phyloP scores from a whole-genome alignment of 177 flowering plant genomes.

The Vitis hybrid region DNA sequence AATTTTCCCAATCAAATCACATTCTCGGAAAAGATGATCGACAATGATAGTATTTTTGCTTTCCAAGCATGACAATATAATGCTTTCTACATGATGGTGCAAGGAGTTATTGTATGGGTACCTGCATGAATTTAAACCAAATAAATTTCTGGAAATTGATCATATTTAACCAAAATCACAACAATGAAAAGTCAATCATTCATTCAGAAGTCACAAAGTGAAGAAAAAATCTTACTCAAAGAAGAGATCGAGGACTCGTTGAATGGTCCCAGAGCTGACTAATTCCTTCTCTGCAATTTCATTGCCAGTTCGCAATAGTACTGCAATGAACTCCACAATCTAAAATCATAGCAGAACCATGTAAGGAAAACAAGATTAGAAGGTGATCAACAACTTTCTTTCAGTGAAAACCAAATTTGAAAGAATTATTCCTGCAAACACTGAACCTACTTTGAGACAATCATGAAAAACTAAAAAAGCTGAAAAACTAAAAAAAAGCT shows the following conservation, averaged over 20 bases:
- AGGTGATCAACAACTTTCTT: neutral
- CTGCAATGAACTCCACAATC: conserved; percentile 93
- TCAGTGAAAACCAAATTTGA: neutral
- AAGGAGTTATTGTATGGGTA: conserved; percentile 85
- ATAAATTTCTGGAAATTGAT: neutral
- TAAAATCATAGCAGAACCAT: conserved; percentile 24
- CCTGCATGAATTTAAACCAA: conserved; percentile 42
- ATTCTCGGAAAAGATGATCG: conserved; percentile 73
- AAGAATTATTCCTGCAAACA: neutral
- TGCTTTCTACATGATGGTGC: conserved; percentile 94
- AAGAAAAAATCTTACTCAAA: conserved; percentile 66
- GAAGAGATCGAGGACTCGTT: conserved; percentile 72
- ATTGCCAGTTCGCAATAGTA: conserved; percentile 66
- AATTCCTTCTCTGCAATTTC: conserved; percentile 82
- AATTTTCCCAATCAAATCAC: conserved; percentile 64
- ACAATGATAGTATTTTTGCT: conserved; percentile 53
- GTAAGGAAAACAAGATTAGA: neutral
- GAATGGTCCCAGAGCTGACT: conserved; percentile 74
- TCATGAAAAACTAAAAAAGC: neutral
- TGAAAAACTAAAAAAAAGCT: neutral
- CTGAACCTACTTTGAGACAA: neutral
- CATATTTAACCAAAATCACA: neutral
- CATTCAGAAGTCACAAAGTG: neutral
- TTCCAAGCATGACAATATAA: conserved; percentile 78
- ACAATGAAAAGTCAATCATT: neutral